Evolutionary conservation across 2,329 filamentous ascomycete genomes (phyloP), one percentile per base, ranked within the genome.

Genomic region (Colletotrichum endophyticum): DNA sequence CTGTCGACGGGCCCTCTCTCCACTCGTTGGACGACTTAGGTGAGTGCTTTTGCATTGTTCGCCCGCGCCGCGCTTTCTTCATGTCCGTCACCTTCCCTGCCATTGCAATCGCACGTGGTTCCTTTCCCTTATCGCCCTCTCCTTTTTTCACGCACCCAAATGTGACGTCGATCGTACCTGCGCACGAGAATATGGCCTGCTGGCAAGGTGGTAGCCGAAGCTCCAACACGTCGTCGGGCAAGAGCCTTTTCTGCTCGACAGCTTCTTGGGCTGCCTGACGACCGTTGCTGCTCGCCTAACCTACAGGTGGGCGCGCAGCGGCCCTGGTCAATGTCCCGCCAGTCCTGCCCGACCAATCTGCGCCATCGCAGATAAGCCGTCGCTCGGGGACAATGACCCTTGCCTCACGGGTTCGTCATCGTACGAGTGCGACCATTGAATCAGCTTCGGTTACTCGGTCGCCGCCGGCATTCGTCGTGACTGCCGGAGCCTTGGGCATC

Each of bases 101-200:
- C n/a, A 49, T 28, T 13, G 22, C 32, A 30, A 61, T 32, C 19
- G 34, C 44, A 62, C 39, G 73, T 72, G 62, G 19, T 36, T 72
- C 25, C 56, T 62, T 62, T 22, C 36, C 36, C 61, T n/a, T 12
- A 16, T 36, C 39, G 30, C 61, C 39, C 44, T 59, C 32, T 25
- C 59, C 27, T 27, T n/a, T n/a, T 27, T 30, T 16, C 13, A 68
- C 44, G 49, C 22, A n/a, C 64, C 7, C 70, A 36, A 34, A 32
- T 61, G 70, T 76, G 70, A 74, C 70, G 70, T 76, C 59, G 74
- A 13, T 61, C 66, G 59, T 56, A 25, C 64, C 57, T 66, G 64
- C 64, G 34, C 34, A 44, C 25, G 16, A 56, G 32, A 25, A 13
- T 59, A 1, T 53, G 3, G n/a, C 36, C 53, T 22, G 59, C 8